These are phyloP conservation scores for Cladobotryum mycophilum DNA, from an alignment of 2,329 filamentous ascomycete species.

Conservation along the genomic window DNA sequence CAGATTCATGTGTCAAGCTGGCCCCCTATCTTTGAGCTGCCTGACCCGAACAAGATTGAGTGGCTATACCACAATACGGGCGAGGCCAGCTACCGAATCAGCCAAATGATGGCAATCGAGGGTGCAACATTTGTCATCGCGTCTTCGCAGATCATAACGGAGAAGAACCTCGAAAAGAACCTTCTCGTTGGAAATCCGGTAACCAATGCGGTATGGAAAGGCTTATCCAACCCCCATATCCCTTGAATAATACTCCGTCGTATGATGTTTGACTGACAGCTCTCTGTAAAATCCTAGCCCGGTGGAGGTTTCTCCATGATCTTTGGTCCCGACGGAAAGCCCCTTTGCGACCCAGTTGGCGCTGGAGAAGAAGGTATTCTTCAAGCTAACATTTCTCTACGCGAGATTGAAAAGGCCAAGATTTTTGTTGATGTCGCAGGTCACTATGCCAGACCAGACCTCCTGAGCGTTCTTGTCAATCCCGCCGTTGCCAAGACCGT, in stretches of 20 bases:
- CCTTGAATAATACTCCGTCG: too few species aligned
- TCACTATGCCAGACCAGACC: conserved; percentile 29
- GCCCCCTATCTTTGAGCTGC: conserved; percentile 24
- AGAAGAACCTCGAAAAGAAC: conserved; percentile 34
- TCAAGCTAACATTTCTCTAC: conserved; percentile 41
- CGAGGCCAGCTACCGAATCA: conserved; percentile 27
- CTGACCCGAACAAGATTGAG: conserved; percentile 23
- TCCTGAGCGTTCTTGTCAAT: conserved; percentile 31
- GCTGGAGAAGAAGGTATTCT: conserved; percentile 40
- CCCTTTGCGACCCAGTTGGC: conserved; percentile 33
- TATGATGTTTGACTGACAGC: neutral
- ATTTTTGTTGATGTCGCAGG: conserved; percentile 29
- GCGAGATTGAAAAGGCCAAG: conserved; percentile 30
- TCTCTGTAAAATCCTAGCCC: conserved; percentile 12
- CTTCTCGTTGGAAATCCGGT: conserved; percentile 32
- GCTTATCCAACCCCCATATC: neutral
- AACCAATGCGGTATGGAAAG: conserved; percentile 20
- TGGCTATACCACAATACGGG: conserved; percentile 32
- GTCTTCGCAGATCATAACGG: conserved; percentile 34
- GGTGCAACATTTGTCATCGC: conserved; percentile 36
- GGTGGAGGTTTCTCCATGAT: conserved; percentile 44
- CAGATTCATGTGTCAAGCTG: conserved; percentile 19
- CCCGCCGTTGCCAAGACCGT: neutral
- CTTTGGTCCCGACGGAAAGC: conserved; percentile 45
- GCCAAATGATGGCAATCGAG: conserved; percentile 38